These are phyloP conservation scores for Rhynchospora pubera DNA, from an alignment of 176 grass and related monocot species.

Conservation along the genomic window DNA sequence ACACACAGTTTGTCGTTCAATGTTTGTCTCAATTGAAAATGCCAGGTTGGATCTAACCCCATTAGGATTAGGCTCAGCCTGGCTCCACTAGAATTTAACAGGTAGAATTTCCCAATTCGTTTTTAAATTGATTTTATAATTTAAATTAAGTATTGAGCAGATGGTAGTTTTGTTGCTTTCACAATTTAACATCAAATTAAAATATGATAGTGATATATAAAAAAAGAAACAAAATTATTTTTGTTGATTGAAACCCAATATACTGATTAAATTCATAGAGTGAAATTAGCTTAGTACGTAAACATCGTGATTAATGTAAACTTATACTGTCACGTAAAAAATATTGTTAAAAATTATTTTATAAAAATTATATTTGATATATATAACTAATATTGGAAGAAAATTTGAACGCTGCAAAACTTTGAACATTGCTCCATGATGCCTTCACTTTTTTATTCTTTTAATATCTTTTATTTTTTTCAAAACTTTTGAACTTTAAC, in stretches of 20 bases:
- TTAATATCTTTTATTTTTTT: too few species aligned
- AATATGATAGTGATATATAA: background rate
- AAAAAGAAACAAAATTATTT: background rate
- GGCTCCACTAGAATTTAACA: background rate
- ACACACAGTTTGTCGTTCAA: background rate
- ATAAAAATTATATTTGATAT: background rate
- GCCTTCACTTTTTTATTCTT: too few species aligned
- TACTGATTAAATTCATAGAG: background rate
- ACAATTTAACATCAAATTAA: background rate
- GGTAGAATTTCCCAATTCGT: background rate
- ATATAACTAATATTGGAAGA: background rate
- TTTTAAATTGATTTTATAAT: background rate
- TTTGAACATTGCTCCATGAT: too few species aligned
- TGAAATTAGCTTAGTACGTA: too few species aligned
- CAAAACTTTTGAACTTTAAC: too few species aligned
- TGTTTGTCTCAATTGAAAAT: slow-evolving; percentile 1
- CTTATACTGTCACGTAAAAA: too few species aligned
- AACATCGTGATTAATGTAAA: too few species aligned
- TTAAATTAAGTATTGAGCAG: background rate
- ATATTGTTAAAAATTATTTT: too few species aligned
- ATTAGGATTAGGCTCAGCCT: background rate
- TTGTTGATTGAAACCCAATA: background rate
- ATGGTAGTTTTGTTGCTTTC: background rate
- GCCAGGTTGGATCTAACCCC: background rate
- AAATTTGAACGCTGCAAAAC: too few species aligned